phyloP scores from a whole-genome alignment of 2,329 filamentous ascomycete genomes.

The Knufia fluminis region DNA sequence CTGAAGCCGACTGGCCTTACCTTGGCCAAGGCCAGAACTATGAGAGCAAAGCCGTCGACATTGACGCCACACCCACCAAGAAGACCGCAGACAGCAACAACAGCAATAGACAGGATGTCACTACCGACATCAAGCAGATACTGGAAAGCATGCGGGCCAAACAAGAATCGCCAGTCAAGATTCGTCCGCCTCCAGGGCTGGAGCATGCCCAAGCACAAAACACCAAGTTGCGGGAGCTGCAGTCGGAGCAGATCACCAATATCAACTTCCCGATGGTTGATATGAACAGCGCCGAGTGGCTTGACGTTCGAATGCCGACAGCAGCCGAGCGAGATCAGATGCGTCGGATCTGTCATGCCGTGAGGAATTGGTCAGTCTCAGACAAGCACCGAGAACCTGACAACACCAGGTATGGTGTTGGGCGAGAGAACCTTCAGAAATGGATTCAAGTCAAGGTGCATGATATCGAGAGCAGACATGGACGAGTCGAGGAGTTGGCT shows the following conservation, averaged over 20 bases:
- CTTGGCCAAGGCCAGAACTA: not conserved
- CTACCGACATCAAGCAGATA: not conserved
- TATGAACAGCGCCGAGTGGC: not conserved
- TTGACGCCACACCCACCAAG: not conserved
- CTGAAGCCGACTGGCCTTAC: conserved; percentile 5
- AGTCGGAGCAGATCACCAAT: conserved; percentile 2
- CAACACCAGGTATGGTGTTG: not conserved
- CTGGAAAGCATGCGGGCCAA: not conserved
- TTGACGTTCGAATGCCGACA: conserved; percentile 2
- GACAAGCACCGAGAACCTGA: not conserved
- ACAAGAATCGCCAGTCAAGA: not conserved
- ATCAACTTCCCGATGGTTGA: conserved; percentile 7
- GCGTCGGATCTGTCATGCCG: not conserved
- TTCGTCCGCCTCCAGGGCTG: not conserved
- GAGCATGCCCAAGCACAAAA: not conserved
- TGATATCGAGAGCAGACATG: not conserved
- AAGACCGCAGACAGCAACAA: not conserved
- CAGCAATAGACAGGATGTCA: not conserved
- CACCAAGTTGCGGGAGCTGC: not conserved
- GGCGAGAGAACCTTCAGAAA: not conserved
- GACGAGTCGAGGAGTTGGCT: conserved; percentile 1
- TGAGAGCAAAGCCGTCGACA: not conserved
- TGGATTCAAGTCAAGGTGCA: not conserved
- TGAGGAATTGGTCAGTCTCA: not conserved
- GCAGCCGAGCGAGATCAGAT: not conserved